phyloP scores from a whole-genome alignment of 2,329 filamentous ascomycete species.

The Bipolaris cookei region DNA sequence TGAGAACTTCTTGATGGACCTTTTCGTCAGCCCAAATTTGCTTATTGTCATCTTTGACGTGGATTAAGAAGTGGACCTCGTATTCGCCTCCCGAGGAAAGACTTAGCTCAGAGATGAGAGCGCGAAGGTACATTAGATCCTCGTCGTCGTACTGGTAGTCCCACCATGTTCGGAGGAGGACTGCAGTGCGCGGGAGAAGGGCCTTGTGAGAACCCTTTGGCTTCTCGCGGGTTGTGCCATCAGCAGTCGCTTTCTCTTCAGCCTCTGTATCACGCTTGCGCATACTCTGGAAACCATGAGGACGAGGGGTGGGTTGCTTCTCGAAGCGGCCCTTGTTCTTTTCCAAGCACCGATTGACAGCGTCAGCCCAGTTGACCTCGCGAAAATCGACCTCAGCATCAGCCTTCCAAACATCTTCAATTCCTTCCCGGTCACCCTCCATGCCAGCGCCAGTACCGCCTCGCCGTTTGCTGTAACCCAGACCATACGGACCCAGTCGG shows the following conservation, averaged over 20 bases:
- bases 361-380: constrained; percentile 77
- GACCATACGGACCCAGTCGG: constrained; percentile 84
- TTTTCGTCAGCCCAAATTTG: constrained; percentile 82
- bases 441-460: constrained; percentile 87
- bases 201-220: constrained; percentile 43
- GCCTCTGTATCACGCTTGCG: constrained; percentile 27
- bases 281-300: constrained; percentile 53
- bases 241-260: constrained; percentile 7
- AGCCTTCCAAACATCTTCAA: constrained; percentile 78
- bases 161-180: constrained; percentile 83
- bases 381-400: constrained; percentile 77
- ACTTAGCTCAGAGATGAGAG: constrained; percentile 78
- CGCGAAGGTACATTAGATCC: constrained; percentile 80
- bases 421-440: constrained; percentile 80
- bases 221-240: constrained; percentile 25
- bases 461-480: constrained; percentile 78
- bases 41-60: constrained; percentile 78
- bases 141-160: constrained; percentile 80
- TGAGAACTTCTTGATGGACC: constrained; percentile 71
- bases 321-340: constrained; percentile 74
- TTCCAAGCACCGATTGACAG: constrained; percentile 74
- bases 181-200: constrained; percentile 68
- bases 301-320: constrained; percentile 40
- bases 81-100: constrained; percentile 83
- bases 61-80: constrained; percentile 79